phyloP scores from a whole-genome alignment of 495 filamentous ascomycete genomes.

The Letharia lupina region DNA sequence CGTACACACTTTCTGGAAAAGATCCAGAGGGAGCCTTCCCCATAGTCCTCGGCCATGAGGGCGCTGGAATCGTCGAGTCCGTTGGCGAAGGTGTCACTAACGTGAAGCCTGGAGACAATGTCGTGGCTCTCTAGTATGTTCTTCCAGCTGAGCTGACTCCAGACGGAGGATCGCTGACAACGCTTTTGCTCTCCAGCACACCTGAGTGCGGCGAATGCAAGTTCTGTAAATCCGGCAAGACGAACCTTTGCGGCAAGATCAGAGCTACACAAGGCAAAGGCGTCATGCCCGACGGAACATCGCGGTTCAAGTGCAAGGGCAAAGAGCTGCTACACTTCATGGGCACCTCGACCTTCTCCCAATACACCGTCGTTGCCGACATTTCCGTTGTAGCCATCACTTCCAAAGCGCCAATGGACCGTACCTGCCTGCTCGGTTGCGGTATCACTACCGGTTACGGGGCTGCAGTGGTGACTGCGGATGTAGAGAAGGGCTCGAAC shows the following conservation, averaged over 20 bases:
- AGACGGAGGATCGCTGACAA: constrained; percentile 13
- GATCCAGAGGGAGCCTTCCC: constrained; percentile 98
- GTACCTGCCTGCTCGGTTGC: constrained; percentile 90
- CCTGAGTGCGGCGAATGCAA: constrained; percentile 97
- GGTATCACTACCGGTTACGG: constrained; percentile 99
- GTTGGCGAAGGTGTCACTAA: constrained; percentile 91
- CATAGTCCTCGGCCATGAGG: constrained; percentile 91
- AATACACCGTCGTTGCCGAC: constrained; percentile 97
- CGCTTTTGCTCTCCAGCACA: constrained; percentile 48
- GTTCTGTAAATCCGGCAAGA: constrained; percentile 99
- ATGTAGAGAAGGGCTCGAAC: constrained; percentile 78
- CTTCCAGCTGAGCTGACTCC: constrained; percentile 1
- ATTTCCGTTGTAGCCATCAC: constrained; percentile 96
- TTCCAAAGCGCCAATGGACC: constrained; percentile 85
- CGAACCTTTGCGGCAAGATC: constrained; percentile 99
- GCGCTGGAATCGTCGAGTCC: constrained; percentile 93
- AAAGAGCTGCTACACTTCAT: constrained; percentile 96
- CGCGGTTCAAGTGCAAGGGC: constrained; percentile 88
- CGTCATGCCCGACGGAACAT: constrained; percentile 96
- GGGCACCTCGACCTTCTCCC: constrained; percentile 96
- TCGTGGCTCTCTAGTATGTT: constrained; percentile 87
- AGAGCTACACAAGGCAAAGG: constrained; percentile 91
- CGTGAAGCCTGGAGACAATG: constrained; percentile 87
- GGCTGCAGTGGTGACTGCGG: constrained; percentile 84
- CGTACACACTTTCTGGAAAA: constrained; percentile 96